A percentile compares a stretch with the other conserved stretches of the same genome.
These are phyloP conservation scores for Amanita polypyramis DNA, from an alignment of 768 basidiomycete genomes.

Conservation along the genomic window DNA sequence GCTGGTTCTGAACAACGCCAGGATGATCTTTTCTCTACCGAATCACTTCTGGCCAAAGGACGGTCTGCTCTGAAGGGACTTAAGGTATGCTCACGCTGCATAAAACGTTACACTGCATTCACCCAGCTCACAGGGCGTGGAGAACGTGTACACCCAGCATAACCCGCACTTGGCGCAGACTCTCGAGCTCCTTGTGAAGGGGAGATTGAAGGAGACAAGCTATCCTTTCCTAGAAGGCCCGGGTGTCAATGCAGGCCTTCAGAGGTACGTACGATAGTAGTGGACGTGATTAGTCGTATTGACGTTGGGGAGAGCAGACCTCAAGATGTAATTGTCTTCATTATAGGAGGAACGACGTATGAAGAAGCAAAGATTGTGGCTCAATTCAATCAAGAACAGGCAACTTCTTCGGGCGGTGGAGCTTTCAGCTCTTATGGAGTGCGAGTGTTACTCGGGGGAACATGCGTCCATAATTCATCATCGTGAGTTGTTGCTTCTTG, in stretches of 20 bases:
- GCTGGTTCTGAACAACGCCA: constrained; percentile 95
- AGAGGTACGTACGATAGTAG: constrained; percentile 36
- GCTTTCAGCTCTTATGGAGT: constrained; percentile 48
- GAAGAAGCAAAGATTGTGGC: constrained; percentile 86
- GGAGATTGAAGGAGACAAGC: constrained; percentile 74
- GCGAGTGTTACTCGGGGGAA: constrained; percentile 83
- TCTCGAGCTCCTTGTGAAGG: constrained; percentile 80
- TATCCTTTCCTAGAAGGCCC: constrained; percentile 77
- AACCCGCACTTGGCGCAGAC: constrained; percentile 90
- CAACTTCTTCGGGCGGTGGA: constrained; percentile 34
- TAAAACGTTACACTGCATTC: not conserved
- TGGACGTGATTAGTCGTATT: not conserved
- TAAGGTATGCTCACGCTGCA: constrained; percentile 41
- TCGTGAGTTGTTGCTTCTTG: constrained; percentile 39
- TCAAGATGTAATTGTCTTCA: constrained; percentile 93
- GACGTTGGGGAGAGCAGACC: constrained; percentile 38
- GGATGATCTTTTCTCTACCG: constrained; percentile 94
- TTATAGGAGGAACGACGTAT: constrained; percentile 94
- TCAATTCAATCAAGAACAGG: constrained; percentile 75
- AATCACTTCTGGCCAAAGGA: constrained; percentile 88
- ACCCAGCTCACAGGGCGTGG: constrained; percentile 66
- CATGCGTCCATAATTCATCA: constrained; percentile 89
- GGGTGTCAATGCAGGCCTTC: constrained; percentile 59
- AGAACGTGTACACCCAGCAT: constrained; percentile 98
- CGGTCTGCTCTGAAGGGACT: constrained; percentile 92